These are phyloP conservation scores for Tuber melanosporum DNA, from an alignment of 495 filamentous ascomycete genomes.

Conservation along the genomic window DNA sequence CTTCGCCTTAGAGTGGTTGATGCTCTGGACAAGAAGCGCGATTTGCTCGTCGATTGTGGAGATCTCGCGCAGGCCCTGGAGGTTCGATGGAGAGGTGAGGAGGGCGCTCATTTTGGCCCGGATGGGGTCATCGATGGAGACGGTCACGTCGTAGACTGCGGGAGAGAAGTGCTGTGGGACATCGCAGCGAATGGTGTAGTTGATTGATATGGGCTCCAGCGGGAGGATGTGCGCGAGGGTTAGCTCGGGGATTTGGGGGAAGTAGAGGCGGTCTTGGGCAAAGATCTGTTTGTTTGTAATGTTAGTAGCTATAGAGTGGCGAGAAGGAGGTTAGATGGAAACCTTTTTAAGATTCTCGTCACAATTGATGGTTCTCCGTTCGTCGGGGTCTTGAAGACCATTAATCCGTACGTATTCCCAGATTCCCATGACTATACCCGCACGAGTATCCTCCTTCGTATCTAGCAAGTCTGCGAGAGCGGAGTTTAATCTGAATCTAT, in stretches of 20 bases:
- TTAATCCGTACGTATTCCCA: conserved; percentile 92
- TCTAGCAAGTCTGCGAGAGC: conserved; percentile 80
- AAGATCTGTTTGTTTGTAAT: conserved; percentile 56
- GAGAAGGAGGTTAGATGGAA: conserved; percentile 37
- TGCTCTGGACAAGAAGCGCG: conserved; percentile 66
- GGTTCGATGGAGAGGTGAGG: conserved; percentile 52
- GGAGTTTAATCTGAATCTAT: conserved; percentile 70
- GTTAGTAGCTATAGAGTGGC: conserved; percentile 27
- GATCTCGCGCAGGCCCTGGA: conserved; percentile 62
- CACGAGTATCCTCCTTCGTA: conserved; percentile 74
- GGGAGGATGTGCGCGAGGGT: conserved; percentile 68
- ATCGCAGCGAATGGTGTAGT: conserved; percentile 92
- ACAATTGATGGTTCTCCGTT: conserved; percentile 83
- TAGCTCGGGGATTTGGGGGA: conserved; percentile 77
- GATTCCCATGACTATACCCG: conserved; percentile 77
- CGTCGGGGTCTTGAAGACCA: conserved; percentile 84
- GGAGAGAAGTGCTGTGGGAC: conserved; percentile 66
- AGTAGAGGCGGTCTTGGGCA: conserved; percentile 67
- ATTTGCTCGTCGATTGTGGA: conserved; percentile 72
- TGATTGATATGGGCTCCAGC: conserved; percentile 73
- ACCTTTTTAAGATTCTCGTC: conserved; percentile 74
- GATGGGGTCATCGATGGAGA: conserved; percentile 77
- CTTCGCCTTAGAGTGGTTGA: conserved; percentile 72
- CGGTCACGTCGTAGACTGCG: conserved; percentile 82
- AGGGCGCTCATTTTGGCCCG: conserved; percentile 60